Conservation (phyloP, 2,329 filamentous ascomycete genomes). For the Aureobasidium sp. region DNA sequence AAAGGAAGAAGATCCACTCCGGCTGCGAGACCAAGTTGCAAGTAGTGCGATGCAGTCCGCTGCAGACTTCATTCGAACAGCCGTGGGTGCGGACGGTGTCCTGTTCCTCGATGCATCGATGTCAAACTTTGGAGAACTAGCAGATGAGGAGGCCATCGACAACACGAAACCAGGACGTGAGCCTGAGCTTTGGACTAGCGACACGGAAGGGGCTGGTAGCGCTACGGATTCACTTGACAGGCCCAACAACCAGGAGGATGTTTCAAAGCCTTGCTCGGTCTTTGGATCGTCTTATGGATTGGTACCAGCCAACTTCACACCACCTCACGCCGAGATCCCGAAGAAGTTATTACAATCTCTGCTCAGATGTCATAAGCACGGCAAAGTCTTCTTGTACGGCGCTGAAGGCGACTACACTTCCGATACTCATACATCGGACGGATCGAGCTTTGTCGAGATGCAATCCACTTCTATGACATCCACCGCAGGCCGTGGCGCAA, state of each 20-base stretch:
- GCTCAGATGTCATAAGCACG: conserved; percentile 26
- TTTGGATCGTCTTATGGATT: conserved; percentile 5
- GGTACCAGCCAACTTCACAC: background rate
- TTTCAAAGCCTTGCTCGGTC: conserved; percentile 3
- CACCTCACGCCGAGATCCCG: background rate
- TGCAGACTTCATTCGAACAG: conserved; percentile 37
- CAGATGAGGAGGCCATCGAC: background rate
- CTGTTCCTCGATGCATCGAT: conserved; percentile 30
- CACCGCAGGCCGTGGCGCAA: background rate
- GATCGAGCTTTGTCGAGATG: background rate
- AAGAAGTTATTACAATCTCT: conserved; percentile 18
- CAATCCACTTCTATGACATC: background rate
- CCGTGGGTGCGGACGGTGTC: conserved; percentile 39
- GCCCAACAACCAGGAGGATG: background rate
- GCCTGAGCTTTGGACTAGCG: background rate
- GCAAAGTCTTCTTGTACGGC: conserved; percentile 29
- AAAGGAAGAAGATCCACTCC: conserved; percentile 18
- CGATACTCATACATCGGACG: conserved; percentile 6
- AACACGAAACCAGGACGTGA: background rate
- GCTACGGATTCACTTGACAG: conserved; percentile 1
- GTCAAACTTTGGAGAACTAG: conserved; percentile 7
- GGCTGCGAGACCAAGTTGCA: conserved; percentile 19
- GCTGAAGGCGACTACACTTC: conserved; percentile 18
- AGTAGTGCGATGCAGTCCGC: conserved; percentile 32
- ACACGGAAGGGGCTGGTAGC: conserved; percentile 3